Base-by-base conservation (phyloP, 495 filamentous ascomycete genomes). In the Trichoderma virens region DNA sequence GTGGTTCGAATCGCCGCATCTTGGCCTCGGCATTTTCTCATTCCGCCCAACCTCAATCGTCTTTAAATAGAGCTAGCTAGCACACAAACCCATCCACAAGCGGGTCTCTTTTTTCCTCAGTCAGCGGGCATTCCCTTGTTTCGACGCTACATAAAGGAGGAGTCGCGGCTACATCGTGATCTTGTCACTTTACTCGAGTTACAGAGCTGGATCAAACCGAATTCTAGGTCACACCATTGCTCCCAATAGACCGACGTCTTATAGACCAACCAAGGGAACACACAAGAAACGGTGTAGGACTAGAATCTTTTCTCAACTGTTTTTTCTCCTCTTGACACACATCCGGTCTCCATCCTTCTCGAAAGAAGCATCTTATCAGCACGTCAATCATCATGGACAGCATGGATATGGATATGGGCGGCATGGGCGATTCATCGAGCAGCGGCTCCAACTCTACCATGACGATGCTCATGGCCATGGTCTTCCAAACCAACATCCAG, bases 401-500 rank as follows among this genome's bases (percentile, higher is more conserved):
- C 45, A 70, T 66, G 68, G 63, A 67, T 39, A 70, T 66, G 68
- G 63, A 67, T 39, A 70, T 68, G 69, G 64, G 61, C 62, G 64
- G 39, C 62, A 68, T 69, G 67, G 61, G 47, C 65, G 67, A 65
- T 62, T 56, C 51, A 14, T 56, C 51, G 16, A 56, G 23, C 47
- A 56, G 8, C 51, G 11, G 14, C 23, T 20, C 23, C 51, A 28
- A 11, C 51, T 56, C 51, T 18, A 20, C 43, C 43, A 47, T 47
- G 43, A n/a, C 18, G 8, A 56, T 56, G 51, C 23, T 27, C 23
- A 86, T 83, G 81, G 77, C 75, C 70, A 65, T 74, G 28, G 74
- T 84, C 71, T 96, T 96, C 79, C 84, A 82, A 64, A 86, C 81
- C 69, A 73, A 77, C 64, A 86, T 83, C 54, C 76, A 70, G 66